Base-by-base conservation (phyloP, 2,329 filamentous ascomycete species). In the Penicillium expansum region DNA sequence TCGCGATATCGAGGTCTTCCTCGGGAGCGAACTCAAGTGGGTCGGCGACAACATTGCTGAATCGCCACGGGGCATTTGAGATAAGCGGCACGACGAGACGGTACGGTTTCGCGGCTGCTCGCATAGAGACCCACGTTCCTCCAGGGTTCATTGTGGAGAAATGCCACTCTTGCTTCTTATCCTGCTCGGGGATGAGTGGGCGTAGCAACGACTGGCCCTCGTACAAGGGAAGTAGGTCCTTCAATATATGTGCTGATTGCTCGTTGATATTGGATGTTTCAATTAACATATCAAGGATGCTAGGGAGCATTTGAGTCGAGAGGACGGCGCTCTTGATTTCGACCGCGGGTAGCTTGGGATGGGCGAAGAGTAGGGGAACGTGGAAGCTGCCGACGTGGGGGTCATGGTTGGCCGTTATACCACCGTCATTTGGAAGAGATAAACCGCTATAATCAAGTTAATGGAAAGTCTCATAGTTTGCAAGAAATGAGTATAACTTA, bases 31-130 rank as follows among this genome's bases (percentile, higher is more conserved):
- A 48, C 57, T 77, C 76, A 33, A 70, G 56, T 2, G 74, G 73
- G 49, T 77, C 75, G 1, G 54, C 62, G 1, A 61, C 62, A 9
- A 71, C 60, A 32, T 76, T 64, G 1, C 72, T 73, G 62, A 78
- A 77, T 32, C 64, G 57, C 58, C 67, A 74, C 29, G 67, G 63
- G 8, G 79, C 89, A 51, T 91, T 89, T 71, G 95, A 89, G 68
- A 90, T 84, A 66, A 93, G 86, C 4, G 90, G 86, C 52, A 97
- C 86, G 14, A 68, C 63, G 87, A 92, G 59, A 83, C 81, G 58
- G 95, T 83, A 73, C 39, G 73, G 79, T 91, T 91, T 66, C 86
- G 86, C 91, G 87, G 97, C 62, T 78, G 82, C n/a, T 86, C 86
- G 74, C 91, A 87, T 64, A 81, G 79, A 60, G 81, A 82, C 74